Percentiles rank a stretch among this genome's conserved stretches.
Evolutionary conservation across 176 grass and related monocot genomes (phyloP).

Genomic region (Avena atlantica): DNA sequence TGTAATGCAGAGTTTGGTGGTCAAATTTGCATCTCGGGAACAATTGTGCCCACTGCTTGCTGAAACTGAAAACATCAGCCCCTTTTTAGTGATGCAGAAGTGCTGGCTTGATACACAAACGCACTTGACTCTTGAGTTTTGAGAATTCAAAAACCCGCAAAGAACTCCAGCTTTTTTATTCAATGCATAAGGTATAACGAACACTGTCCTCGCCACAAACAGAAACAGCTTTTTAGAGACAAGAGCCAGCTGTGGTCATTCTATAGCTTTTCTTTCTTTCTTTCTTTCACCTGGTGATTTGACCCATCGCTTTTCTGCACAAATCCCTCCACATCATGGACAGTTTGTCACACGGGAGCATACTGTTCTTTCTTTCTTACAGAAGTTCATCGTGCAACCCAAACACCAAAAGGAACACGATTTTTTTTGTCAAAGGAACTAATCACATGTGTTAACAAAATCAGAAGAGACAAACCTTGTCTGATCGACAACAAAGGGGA

Average conservation of each 20-base stretch:
- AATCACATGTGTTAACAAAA: background rate
- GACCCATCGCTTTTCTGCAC: slow-evolving; percentile 28
- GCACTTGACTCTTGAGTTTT: slow-evolving; percentile 11
- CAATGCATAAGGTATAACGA: background rate
- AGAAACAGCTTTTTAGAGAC: slow-evolving; percentile 29
- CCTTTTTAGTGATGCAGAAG: background rate
- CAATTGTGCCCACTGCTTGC: background rate
- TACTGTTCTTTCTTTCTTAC: background rate
- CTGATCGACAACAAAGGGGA: background rate
- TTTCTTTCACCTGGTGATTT: slow-evolving; percentile 59
- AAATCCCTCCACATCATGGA: background rate
- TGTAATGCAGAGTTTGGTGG: background rate
- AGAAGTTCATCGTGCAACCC: background rate
- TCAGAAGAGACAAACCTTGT: background rate
- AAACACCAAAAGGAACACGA: background rate
- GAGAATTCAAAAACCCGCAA: slow-evolving; percentile 35
- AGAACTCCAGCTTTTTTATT: slow-evolving; percentile 10
- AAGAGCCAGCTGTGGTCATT: background rate
- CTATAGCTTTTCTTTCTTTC: slow-evolving; percentile 25
- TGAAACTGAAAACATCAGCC: background rate
- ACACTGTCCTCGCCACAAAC: background rate
- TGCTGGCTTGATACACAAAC: background rate
- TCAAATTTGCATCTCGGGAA: background rate
- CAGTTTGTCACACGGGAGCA: background rate
- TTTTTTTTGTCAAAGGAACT: background rate